Evolutionary conservation across 2,329 filamentous ascomycete species (phyloP).

Genomic region (Pseudogymnoascus sp.): DNA sequence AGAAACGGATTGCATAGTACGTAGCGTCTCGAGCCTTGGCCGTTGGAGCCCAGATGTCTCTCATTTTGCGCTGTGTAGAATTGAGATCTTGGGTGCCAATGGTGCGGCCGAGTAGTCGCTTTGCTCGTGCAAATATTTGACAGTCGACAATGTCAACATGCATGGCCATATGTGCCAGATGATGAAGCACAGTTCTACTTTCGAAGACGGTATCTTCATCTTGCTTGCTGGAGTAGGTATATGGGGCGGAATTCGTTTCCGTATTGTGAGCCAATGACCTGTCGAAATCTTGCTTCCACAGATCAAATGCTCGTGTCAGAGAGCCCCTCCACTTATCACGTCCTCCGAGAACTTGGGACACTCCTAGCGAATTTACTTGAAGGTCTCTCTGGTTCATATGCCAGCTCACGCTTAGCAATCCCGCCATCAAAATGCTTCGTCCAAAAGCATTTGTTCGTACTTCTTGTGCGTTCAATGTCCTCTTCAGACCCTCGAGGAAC

Average conservation of each 20-base stretch:
- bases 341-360: conserved; percentile 71
- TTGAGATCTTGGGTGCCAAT: conserved; percentile 77
- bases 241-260: conserved; percentile 46
- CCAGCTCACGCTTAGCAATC: conserved; percentile 87
- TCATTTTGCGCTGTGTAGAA: conserved; percentile 75
- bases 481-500: conserved; percentile 86
- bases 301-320: conserved; percentile 80
- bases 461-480: conserved; percentile 74
- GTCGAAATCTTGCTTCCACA: conserved; percentile 91
- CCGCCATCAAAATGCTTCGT: conserved; percentile 87
- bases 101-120: conserved; percentile 72
- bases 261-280: conserved; percentile 57
- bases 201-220: conserved; percentile 69
- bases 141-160: conserved; percentile 96
- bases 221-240: conserved; percentile 50
- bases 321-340: conserved; percentile 86
- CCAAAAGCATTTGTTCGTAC: conserved; percentile 92
- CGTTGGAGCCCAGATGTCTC: conserved; percentile 79
- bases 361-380: conserved; percentile 79
- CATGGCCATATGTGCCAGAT: conserved; percentile 95
- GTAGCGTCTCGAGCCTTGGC: conserved; percentile 84
- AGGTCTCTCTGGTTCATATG: conserved; percentile 96
- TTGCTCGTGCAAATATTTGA: conserved; percentile 88
- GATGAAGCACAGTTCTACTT: conserved; percentile 80
- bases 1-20: conserved; percentile 84